Evolutionary conservation across 139 green algal genomes (phyloP), one percentile per base, ranked within the genome.

Genomic region (Chlamydomonas urium): DNA sequence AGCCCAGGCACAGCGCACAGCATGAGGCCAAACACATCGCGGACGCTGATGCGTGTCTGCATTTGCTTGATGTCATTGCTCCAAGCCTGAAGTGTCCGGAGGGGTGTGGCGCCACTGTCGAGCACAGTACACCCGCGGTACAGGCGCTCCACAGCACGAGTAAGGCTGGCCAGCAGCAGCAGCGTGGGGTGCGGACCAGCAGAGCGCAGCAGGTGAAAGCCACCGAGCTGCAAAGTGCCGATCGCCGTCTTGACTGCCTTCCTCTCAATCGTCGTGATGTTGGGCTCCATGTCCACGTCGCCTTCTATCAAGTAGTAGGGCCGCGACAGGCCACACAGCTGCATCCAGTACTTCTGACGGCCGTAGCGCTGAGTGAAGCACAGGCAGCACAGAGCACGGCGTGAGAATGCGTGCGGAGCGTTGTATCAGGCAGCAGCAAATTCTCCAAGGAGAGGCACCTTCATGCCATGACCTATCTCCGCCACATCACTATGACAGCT

Each of bases 281-380:
- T 63, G 53, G 32, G 4, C 32, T 57, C 63, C 29, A 47, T 65
- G 34, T 92, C 80, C 1, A 79, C 74, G 47, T 93, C 75, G 0
- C 88, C 90, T 70, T 96, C 90, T 0, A 96, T 1, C 17, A 96
- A 79, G 73, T 96, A 96, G 29, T 87, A 72, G 24, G 86, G 24
- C 38, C 75, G 73, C 21, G 67, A 72, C 75, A 94, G 59, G 6
- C 90, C 88, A 67, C 81, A 88, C 8, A 61, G 73, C 35, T 67
- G 62, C 59, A 95, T 73, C 26, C 65, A 61, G 61, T 82, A 88
- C 79, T 91, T 90, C 75, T 85, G 77, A 57, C 69, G 53, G 29
- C 24, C 24, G 70, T 83, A 90, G 17, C 77, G 31, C 69, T n/a
- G n/a, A n/a, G n/a, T n/a, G n/a, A n/a, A n/a, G n/a, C n/a, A n/a